A percentile compares a stretch with the other conserved stretches of the same genome.
Evolutionary conservation across 306 rosid species (phyloP).

Genomic region (Sindora glabra): DNA sequence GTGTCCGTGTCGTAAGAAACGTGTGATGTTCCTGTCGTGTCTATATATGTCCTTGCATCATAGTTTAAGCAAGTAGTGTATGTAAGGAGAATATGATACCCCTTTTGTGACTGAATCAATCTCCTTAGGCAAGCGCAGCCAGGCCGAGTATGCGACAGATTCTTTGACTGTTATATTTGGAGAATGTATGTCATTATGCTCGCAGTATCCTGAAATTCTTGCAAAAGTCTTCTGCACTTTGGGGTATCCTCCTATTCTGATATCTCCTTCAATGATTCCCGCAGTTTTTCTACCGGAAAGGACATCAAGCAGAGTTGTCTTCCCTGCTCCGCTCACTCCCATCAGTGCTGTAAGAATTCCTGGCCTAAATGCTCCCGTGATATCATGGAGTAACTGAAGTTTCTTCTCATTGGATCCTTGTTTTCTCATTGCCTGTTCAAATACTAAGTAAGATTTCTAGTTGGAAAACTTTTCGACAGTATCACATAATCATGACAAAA

Average conservation of each 20-base stretch:
- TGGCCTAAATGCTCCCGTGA: constrained; percentile 77
- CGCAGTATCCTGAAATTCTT: constrained; percentile 76
- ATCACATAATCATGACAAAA: constrained; percentile 12
- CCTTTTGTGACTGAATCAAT: constrained; percentile 54
- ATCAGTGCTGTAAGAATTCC: constrained; percentile 70
- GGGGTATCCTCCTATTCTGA: constrained; percentile 63
- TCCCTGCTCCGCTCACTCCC: constrained; percentile 91
- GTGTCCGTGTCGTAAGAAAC: too few relatives aligned
- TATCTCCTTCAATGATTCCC: constrained; percentile 64
- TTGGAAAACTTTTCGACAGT: constrained; percentile 8
- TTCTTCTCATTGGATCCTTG: constrained; percentile 48
- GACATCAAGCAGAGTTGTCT: constrained; percentile 83
- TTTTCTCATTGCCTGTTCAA: constrained; percentile 63
- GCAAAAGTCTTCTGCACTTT: constrained; percentile 73
- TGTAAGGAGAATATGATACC: constrained; percentile 28
- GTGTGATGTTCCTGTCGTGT: too few relatives aligned
- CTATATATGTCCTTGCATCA: too few relatives aligned
- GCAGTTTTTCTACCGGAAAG: constrained; percentile 82
- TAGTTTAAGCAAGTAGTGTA: too few relatives aligned
- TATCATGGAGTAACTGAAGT: constrained; percentile 64
- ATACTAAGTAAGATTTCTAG: constrained; percentile 5
- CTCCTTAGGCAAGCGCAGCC: constrained; percentile 59
- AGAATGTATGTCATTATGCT: constrained; percentile 76
- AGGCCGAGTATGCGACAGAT: constrained; percentile 63
- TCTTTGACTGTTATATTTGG: constrained; percentile 70